Percentiles rank a stretch among this genome's conserved stretches.
Conservation (phyloP, 202 grass and related monocot genomes). For the Panicum hallii region DNA sequence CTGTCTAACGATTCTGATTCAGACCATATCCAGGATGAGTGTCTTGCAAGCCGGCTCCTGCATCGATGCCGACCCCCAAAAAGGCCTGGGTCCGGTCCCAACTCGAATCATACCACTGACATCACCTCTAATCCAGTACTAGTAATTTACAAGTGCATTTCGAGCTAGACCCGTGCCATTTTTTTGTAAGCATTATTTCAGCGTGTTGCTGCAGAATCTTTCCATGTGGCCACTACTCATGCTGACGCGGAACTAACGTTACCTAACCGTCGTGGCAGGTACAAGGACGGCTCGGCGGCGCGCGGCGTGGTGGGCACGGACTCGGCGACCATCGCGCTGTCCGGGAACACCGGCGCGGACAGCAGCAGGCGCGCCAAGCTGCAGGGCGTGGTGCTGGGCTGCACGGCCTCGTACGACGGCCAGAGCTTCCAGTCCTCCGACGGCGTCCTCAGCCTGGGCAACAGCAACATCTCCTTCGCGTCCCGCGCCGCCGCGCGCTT, state of each 20-base stretch:
- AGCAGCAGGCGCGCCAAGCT: conserved; percentile 56
- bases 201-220: conserved; percentile 22
- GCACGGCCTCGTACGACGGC: conserved; percentile 65
- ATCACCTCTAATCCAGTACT: background rate
- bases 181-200: no score
- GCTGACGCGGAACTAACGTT: conserved; percentile 3
- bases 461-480: conserved; percentile 88
- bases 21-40: conserved; percentile 18
- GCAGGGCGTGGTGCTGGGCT: conserved; percentile 70
- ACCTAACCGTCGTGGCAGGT: conserved; percentile 55
- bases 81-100: background rate
- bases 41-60: conserved; percentile 31
- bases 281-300: conserved; percentile 68
- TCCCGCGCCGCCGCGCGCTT: conserved; percentile 69
- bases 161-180: background rate
- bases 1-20: conserved; percentile 31
- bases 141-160: background rate
- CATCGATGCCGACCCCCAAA: background rate
- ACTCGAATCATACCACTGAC: background rate
- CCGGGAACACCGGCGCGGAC: background rate
- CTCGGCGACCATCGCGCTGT: conserved; percentile 70
- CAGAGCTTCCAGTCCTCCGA: conserved; percentile 70
- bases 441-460: conserved; percentile 88
- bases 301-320: conserved; percentile 73
- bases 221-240: conserved; percentile 2